Percentiles rank a stretch among this genome's conserved stretches.
Conservation (phyloP, 1,139 yeast genomes). For the Protomyces inundatus region DNA sequence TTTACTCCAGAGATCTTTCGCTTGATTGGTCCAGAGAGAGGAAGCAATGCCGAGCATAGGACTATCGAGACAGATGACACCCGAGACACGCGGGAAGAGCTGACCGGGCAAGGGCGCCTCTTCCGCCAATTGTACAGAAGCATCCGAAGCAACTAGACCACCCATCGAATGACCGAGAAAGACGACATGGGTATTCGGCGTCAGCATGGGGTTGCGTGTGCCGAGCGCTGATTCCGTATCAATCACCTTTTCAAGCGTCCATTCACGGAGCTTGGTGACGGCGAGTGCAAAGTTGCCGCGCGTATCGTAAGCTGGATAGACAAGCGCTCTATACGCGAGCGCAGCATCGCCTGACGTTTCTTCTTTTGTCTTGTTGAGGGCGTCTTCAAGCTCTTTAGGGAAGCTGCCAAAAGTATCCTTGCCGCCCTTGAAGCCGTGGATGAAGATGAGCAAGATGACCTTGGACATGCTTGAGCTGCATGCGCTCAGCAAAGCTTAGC, state of each 20-base stretch:
- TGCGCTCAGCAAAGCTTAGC: too few species aligned
- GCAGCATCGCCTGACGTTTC: neutral
- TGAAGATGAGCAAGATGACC: constrained; percentile 29
- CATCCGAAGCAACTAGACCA: constrained; percentile 30
- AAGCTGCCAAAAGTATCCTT: constrained; percentile 30
- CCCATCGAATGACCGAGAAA: constrained; percentile 33
- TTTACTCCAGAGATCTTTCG: constrained; percentile 7
- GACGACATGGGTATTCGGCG: constrained; percentile 29
- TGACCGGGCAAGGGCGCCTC: constrained; percentile 21
- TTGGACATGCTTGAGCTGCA: constrained; percentile 4
- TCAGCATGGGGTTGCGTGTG: constrained; percentile 30
- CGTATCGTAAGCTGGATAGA: constrained; percentile 32
- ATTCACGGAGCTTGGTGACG: constrained; percentile 26
- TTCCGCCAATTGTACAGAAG: constrained; percentile 26
- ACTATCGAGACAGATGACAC: constrained; percentile 24
- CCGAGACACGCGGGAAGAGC: constrained; percentile 31
- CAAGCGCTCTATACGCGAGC: constrained; percentile 13
- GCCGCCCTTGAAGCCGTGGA: constrained; percentile 32
- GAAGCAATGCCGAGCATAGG: constrained; percentile 29
- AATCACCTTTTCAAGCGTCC: constrained; percentile 29
- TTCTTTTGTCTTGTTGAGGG: neutral
- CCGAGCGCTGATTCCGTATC: constrained; percentile 29
- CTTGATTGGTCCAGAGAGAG: constrained; percentile 29
- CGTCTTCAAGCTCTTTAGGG: constrained; percentile 26
- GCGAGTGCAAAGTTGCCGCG: constrained; percentile 29